Conservation (phyloP, 192 early-diverging fungal genomes). For the Backusella morwellensis region DNA sequence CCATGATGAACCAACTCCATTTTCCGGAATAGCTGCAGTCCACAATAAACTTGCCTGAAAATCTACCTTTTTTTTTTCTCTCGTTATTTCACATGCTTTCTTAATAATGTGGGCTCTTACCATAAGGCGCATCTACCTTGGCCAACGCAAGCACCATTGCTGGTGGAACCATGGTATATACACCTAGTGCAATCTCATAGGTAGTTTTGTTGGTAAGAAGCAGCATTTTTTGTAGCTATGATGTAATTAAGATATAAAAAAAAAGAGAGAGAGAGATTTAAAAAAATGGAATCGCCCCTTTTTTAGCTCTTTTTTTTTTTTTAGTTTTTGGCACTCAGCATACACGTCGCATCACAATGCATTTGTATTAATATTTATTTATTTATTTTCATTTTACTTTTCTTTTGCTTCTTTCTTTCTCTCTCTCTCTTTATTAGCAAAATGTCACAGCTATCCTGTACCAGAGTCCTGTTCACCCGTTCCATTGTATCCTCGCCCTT, state of each 20-base stretch:
- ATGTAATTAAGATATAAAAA: no score
- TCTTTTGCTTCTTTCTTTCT: not conserved
- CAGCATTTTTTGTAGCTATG: not conserved
- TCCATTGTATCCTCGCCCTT: not conserved
- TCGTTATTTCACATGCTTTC: no score
- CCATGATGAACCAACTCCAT: conserved; percentile 38
- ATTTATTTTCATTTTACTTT: not conserved
- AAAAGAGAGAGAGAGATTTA: not conserved
- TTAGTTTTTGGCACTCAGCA: not conserved
- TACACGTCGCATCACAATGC: not conserved
- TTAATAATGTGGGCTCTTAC: conserved; percentile 2
- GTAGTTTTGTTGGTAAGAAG: not conserved
- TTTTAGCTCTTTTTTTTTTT: not conserved
- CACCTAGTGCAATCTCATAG: not conserved
- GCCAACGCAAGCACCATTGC: not conserved
- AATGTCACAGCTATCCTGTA: not conserved
- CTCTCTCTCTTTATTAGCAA: not conserved
- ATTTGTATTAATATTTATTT: not conserved
- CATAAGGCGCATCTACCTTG: conserved; percentile 29
- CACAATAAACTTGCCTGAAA: not conserved
- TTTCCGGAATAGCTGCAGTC: conserved; percentile 24
- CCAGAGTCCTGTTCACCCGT: not conserved
- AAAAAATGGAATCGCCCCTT: not conserved
- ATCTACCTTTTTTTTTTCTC: conserved; percentile 7
- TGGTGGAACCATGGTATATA: conserved; percentile 23